Base-by-base conservation (phyloP, 768 basidiomycete genomes). In the Hypholoma fasciculare region DNA sequence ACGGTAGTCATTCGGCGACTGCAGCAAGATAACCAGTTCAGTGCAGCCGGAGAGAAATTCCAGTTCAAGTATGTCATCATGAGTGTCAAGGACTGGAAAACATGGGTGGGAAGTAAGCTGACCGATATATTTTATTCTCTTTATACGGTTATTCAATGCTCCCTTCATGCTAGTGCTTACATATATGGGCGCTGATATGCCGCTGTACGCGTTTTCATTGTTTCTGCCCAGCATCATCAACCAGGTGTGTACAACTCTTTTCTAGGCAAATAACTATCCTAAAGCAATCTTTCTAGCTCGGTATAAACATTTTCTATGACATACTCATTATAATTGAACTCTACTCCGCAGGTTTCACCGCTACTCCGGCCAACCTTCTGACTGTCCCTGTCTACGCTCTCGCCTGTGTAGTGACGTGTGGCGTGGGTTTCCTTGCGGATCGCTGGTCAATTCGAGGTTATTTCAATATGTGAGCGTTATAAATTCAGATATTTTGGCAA, bases 141-240 rank as follows among this genome's bases (percentile, higher is more conserved):
- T 50, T 20, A 26, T 8, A 23, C 27, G 17, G 9, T 6, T 37
- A 1, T 16, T 49, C 17, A 26, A 19, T n/a, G 43, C 7, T 13
- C 13, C 34, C 8, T 39, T 34, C 20, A 3, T 54, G 19, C 44
- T 34, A 87, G 87, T 87, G 78, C 42, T 85, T 5, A 65, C 84
- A 14, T 87, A 86, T 61, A 71, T 69, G 60, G 85, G 85, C 12
- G 72, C 71, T 46, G 86, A 85, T 66, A 86, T 79, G 71, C 88
- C 90, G 0, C 70, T 92, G 46, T 92, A 92, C 61, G 88, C 90
- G 0, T 90, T 92, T 70, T 79, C 89, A 19, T 71, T 92, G 46
- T 93, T 93, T 77, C 73, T 90, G 54, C 90, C 90, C 0, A 88
- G 84, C 43, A 91, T 92, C 66, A 92, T 91, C 69, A 86, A 81